These are phyloP conservation scores for Jasminum sambac DNA, from an alignment of 257 asterid genomes.

Conservation along the genomic window DNA sequence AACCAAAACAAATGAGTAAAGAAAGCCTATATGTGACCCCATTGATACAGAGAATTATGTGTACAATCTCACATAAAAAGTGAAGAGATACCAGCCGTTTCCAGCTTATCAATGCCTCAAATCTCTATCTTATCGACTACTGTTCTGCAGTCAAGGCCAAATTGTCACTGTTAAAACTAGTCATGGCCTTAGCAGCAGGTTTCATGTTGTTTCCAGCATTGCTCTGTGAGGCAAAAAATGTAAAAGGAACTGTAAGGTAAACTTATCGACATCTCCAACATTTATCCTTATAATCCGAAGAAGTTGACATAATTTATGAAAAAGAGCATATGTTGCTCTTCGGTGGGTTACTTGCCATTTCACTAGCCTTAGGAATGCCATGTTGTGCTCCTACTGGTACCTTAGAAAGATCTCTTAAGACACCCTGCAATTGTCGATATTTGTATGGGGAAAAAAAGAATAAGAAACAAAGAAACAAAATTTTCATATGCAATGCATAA, in stretches of 20 bases:
- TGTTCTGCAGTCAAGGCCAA: constrained; percentile 29
- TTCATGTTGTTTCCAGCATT: constrained; percentile 47
- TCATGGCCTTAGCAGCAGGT: constrained; percentile 42
- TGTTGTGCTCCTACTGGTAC: constrained; percentile 59
- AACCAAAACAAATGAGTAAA: constrained; percentile 1
- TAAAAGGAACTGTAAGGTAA: not conserved
- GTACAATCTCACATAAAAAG: constrained; percentile 30
- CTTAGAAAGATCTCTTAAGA: constrained; percentile 81
- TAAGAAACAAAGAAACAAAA: not conserved
- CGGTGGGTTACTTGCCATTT: constrained; percentile 35
- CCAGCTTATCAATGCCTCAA: constrained; percentile 20
- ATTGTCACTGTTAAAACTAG: constrained; percentile 47
- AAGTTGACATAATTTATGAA: not conserved
- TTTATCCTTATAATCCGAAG: not conserved
- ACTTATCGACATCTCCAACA: not conserved
- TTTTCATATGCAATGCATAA: not conserved
- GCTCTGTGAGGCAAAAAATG: constrained; percentile 35
- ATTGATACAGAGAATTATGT: constrained; percentile 25
- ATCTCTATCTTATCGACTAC: constrained; percentile 21
- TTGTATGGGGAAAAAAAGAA: constrained; percentile 6
- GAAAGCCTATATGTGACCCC: constrained; percentile 24
- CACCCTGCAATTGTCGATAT: constrained; percentile 55
- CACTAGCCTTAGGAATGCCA: constrained; percentile 48
- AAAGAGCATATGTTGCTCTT: not conserved
- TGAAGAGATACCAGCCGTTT: constrained; percentile 24